Percentiles rank a stretch among this genome's conserved stretches.
These are phyloP conservation scores for Buxus sempervirens DNA, from an alignment of 164 flowering plant genomes.

Conservation along the genomic window DNA sequence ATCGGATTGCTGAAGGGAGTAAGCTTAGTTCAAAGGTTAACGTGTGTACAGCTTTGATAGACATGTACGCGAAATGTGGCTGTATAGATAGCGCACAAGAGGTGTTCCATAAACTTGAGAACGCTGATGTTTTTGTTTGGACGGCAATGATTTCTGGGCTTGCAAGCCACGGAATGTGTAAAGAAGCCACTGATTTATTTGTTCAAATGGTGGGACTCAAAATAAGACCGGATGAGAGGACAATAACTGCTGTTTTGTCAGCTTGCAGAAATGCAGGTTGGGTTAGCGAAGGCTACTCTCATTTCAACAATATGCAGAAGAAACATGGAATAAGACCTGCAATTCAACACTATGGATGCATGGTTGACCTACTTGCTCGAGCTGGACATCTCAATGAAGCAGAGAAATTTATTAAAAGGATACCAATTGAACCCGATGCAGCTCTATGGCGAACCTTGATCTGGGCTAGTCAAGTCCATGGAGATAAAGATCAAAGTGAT, in stretches of 20 bases:
- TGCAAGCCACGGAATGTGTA: slow-evolving; percentile 40
- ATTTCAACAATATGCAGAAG: slow-evolving; percentile 32
- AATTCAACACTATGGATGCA: slow-evolving; percentile 51
- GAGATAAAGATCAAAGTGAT: slow-evolving; percentile 30
- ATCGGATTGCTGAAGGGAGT: slow-evolving; percentile 21
- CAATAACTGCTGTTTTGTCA: slow-evolving; percentile 44
- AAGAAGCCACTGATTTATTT: slow-evolving; percentile 34
- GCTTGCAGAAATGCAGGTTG: slow-evolving; percentile 48
- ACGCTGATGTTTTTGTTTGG: slow-evolving; percentile 39
- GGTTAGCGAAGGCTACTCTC: slow-evolving; percentile 25
- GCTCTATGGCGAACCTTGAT: slow-evolving; percentile 40
- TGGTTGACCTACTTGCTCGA: slow-evolving; percentile 46
- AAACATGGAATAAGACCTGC: slow-evolving; percentile 34
- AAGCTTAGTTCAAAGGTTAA: slow-evolving; percentile 17
- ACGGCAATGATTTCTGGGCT: slow-evolving; percentile 47
- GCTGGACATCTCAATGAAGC: slow-evolving; percentile 43
- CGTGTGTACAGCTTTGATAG: slow-evolving; percentile 41
- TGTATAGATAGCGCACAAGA: slow-evolving; percentile 29
- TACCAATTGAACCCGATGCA: slow-evolving; percentile 41
- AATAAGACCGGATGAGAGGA: slow-evolving; percentile 36
- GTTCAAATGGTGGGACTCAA: slow-evolving; percentile 23
- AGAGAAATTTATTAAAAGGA: slow-evolving; percentile 36
- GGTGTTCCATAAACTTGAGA: slow-evolving; percentile 25
- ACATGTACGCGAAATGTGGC: slow-evolving; percentile 57
- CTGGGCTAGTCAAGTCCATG: slow-evolving; percentile 43